A percentile compares a stretch with the other conserved stretches of the same genome.
phyloP scores from a whole-genome alignment of 2,329 filamentous ascomycete genomes.

The Xylaria sp. region DNA sequence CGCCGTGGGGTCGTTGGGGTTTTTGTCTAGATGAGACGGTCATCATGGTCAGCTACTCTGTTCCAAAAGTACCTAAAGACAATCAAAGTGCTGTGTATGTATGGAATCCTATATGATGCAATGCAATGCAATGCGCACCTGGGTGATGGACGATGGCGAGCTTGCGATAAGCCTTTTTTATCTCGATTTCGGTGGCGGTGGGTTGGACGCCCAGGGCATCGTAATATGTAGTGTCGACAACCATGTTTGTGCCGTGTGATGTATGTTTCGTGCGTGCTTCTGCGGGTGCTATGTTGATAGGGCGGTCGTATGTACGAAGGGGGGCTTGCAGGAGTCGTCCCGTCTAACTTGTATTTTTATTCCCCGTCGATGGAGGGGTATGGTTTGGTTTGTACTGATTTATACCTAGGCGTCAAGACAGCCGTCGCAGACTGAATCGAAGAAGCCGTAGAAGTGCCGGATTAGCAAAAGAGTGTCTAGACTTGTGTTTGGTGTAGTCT shows the following conservation, averaged over 20 bases:
- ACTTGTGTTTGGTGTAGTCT: not conserved
- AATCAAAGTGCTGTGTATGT: not conserved
- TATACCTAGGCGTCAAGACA: not conserved
- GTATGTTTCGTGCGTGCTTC: not conserved
- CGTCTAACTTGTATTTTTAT: slow-evolving; percentile 9
- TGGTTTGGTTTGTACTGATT: not conserved
- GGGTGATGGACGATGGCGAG: slow-evolving; percentile 94
- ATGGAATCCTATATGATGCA: not conserved
- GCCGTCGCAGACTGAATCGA: slow-evolving; percentile 8
- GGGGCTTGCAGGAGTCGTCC: slow-evolving; percentile 5
- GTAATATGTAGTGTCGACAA: slow-evolving; percentile 89
- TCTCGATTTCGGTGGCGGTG: slow-evolving; percentile 88
- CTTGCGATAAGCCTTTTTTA: slow-evolving; percentile 97
- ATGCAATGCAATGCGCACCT: slow-evolving; percentile 59
- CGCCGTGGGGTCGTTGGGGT: slow-evolving; percentile 93
- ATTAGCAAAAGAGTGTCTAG: slow-evolving; percentile 16
- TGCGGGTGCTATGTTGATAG: not conserved
- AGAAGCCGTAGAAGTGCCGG: not conserved
- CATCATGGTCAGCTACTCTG: slow-evolving; percentile 29
- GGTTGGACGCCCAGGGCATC: slow-evolving; percentile 86
- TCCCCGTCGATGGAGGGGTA: slow-evolving; percentile 11
- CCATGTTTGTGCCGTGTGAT: slow-evolving; percentile 64
- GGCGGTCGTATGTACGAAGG: not conserved
- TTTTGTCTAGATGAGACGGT: slow-evolving; percentile 76
- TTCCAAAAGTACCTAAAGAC: not conserved